A percentile compares a stretch with the other conserved stretches of the same genome.
Evolutionary conservation across 2,329 filamentous ascomycete species (phyloP).

Genomic region (Gliomastix tumulicola): DNA sequence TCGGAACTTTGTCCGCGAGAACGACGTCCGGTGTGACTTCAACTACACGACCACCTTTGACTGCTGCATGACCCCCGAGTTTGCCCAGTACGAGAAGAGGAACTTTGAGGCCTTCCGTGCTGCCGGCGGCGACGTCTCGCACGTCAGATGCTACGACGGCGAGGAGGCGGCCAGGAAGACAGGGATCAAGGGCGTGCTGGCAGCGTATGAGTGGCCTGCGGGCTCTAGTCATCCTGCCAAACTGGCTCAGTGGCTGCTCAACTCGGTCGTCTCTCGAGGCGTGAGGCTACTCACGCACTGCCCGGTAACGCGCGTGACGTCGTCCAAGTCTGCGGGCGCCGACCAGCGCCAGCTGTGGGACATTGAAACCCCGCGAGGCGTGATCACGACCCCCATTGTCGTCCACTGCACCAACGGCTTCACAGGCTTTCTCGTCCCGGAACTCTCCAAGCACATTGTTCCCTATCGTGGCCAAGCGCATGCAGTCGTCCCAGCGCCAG

Average conservation of each 20-base stretch:
- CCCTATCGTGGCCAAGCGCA: neutral
- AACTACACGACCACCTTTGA: slow-evolving; percentile 37
- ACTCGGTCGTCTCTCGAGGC: slow-evolving; percentile 24
- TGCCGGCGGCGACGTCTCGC: neutral
- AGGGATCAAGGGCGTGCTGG: slow-evolving; percentile 24
- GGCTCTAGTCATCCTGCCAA: slow-evolving; percentile 41
- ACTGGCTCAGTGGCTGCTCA: slow-evolving; percentile 38
- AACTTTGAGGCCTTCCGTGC: slow-evolving; percentile 17
- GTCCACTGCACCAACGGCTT: slow-evolving; percentile 1
- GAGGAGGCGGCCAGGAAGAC: slow-evolving; percentile 15
- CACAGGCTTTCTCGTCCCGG: neutral
- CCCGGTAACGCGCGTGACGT: neutral
- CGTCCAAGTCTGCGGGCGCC: neutral
- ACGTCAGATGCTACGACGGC: neutral
- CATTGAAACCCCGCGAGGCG: neutral
- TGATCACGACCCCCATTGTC: neutral
- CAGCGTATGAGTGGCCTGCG: slow-evolving; percentile 44
- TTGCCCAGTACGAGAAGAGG: slow-evolving; percentile 28
- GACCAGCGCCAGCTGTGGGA: neutral
- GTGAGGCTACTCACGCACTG: slow-evolving; percentile 21
- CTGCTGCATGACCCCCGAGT: slow-evolving; percentile 38
- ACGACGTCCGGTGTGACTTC: slow-evolving; percentile 37
- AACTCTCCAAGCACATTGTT: neutral
- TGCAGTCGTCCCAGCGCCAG: slow-evolving; percentile 22
- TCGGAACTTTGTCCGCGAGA: slow-evolving; percentile 28